phyloP scores from a whole-genome alignment of 2,329 filamentous ascomycete genomes.

The Whalleya microplaca region DNA sequence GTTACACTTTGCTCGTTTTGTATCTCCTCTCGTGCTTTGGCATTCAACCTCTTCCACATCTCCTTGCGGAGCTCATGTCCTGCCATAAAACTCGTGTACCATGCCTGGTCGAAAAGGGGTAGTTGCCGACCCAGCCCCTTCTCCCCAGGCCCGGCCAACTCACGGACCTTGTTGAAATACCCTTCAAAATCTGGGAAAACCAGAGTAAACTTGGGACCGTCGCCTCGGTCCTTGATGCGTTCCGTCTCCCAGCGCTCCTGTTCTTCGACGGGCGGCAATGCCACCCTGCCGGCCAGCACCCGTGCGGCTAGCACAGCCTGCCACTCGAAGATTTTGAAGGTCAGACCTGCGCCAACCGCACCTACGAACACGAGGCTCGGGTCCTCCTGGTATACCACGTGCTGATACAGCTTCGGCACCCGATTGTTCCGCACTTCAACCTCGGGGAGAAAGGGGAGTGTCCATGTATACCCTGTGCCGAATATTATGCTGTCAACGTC shows the following conservation, averaged over 20 bases:
- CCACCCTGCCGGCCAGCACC: conserved; percentile 57
- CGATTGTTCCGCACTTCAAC: conserved; percentile 58
- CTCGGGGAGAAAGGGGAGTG: conserved; percentile 61
- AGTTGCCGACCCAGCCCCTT: conserved; percentile 48
- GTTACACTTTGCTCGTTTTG: too few relatives aligned
- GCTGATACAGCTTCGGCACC: conserved; percentile 59
- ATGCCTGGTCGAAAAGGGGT: conserved; percentile 49
- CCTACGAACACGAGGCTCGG: conserved; percentile 61
- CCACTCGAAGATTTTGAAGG: conserved; percentile 72
- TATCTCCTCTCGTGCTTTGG: too few relatives aligned
- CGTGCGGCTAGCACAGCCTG: conserved; percentile 66
- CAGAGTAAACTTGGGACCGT: conserved; percentile 59
- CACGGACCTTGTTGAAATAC: conserved; percentile 63
- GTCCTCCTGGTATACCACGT: conserved; percentile 59
- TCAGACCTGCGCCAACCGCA: conserved; percentile 60
- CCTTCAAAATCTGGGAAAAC: conserved; percentile 66
- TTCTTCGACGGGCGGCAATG: conserved; percentile 51
- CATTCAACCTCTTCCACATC: conserved; percentile 54
- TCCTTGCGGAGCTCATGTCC: conserved; percentile 59
- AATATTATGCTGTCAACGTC: conserved; percentile 67
- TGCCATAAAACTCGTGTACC: conserved; percentile 54
- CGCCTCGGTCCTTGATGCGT: conserved; percentile 56
- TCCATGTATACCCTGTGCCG: conserved; percentile 69
- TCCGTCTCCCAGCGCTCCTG: conserved; percentile 62
- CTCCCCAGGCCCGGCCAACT: conserved; percentile 50